Evolutionary conservation across 495 filamentous ascomycete genomes (phyloP).

Genomic region (Rostrohypoxylon terebratum): DNA sequence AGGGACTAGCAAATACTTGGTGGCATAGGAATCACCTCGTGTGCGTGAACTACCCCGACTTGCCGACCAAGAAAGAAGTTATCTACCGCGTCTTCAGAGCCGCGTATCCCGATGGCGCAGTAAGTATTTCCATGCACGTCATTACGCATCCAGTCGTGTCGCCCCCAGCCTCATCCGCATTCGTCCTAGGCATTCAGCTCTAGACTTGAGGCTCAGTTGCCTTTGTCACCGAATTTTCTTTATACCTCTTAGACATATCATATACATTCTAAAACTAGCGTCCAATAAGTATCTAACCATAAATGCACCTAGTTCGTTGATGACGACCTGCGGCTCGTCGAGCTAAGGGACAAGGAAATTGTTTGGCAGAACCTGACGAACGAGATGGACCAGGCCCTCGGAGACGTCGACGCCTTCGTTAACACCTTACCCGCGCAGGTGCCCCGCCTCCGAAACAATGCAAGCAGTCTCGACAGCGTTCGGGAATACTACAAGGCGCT

Average conservation of each 20-base stretch:
- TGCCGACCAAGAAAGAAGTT: constrained; percentile 39
- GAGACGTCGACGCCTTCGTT: constrained; percentile 1
- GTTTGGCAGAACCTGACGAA: constrained; percentile 14
- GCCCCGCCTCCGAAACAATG: not conserved
- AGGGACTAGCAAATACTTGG: constrained; percentile 14
- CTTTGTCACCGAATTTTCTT: not conserved
- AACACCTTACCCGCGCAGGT: not conserved
- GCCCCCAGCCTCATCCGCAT: constrained; percentile 25
- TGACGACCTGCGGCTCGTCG: constrained; percentile 30
- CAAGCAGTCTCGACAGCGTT: not conserved
- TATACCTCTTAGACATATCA: not conserved
- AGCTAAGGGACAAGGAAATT: constrained; percentile 29
- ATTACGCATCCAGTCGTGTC: not conserved
- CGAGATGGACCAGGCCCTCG: constrained; percentile 7
- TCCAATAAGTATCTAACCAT: not conserved
- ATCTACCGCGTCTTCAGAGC: constrained; percentile 39
- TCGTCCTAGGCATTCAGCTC: not conserved
- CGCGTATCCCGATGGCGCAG: constrained; percentile 42
- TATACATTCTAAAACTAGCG: not conserved
- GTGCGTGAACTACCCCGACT: constrained; percentile 21
- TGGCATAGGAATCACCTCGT: constrained; percentile 27
- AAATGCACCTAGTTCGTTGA: constrained; percentile 25
- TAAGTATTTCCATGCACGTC: constrained; percentile 24
- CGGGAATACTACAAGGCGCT: constrained; percentile 16
- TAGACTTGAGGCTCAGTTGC: not conserved